These are phyloP conservation scores for Colletotrichum higginsianum DNA, from an alignment of 2,329 filamentous ascomycete genomes.

Conservation along the genomic window DNA sequence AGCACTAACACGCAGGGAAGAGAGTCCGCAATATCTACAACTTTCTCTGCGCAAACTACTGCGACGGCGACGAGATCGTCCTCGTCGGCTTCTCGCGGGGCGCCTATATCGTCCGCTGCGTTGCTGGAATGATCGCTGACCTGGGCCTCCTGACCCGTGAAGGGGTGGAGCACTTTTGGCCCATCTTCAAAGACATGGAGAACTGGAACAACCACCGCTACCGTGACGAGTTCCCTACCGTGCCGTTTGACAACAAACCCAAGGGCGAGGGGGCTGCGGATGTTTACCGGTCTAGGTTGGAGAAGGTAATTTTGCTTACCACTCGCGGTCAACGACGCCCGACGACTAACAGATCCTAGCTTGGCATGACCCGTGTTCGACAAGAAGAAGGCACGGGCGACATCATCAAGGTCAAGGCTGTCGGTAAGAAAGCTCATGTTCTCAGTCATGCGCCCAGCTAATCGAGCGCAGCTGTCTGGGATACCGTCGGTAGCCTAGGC, in stretches of 20 bases:
- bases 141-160: constrained; percentile 67
- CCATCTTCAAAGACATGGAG: constrained; percentile 71
- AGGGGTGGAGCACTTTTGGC: constrained; percentile 68
- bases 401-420: constrained; percentile 63
- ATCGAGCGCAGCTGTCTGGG: constrained; percentile 54
- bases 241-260: constrained; percentile 65
- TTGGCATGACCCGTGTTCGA: constrained; percentile 58
- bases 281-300: constrained; percentile 61
- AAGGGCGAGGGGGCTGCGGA: constrained; percentile 58
- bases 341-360: not conserved
- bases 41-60: constrained; percentile 74
- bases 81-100: constrained; percentile 72
- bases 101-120: constrained; percentile 71
- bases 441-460: constrained; percentile 42
- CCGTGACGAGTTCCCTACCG: constrained; percentile 61
- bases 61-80: constrained; percentile 69
- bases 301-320: constrained; percentile 53
- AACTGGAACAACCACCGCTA: constrained; percentile 64
- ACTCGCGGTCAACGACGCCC: no score
- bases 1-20: constrained; percentile 50
- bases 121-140: constrained; percentile 67
- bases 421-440: constrained; percentile 49
- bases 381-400: constrained; percentile 54
- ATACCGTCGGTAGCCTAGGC: constrained; percentile 60
- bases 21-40: constrained; percentile 73